A percentile compares a stretch with the other conserved stretches of the same genome.
Conservation (phyloP, 495 filamentous ascomycete genomes). For the Penicillium subrubescens region DNA sequence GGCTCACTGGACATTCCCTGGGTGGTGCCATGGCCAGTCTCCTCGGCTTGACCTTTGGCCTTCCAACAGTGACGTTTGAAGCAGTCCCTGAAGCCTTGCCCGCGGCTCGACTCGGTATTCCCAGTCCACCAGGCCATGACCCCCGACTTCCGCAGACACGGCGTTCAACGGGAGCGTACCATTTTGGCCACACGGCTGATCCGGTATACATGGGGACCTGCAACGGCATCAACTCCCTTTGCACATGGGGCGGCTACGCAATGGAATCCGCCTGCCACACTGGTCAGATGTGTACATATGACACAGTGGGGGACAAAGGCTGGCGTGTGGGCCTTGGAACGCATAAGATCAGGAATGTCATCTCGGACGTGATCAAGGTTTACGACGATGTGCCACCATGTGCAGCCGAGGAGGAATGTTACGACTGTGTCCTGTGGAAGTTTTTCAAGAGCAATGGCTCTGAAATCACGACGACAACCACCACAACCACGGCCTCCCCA, state of each 20-base stretch:
- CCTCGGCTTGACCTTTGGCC: slow-evolving; percentile 85
- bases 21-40: slow-evolving; percentile 85
- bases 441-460: slow-evolving; percentile 89
- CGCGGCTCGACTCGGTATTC: slow-evolving; percentile 81
- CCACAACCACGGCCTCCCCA: slow-evolving; percentile 52
- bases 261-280: slow-evolving; percentile 91
- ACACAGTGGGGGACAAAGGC: slow-evolving; percentile 84
- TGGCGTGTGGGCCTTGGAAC: slow-evolving; percentile 86
- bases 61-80: slow-evolving; percentile 87
- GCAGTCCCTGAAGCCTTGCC: slow-evolving; percentile 88
- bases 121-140: slow-evolving; percentile 76
- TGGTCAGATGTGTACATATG: slow-evolving; percentile 84
- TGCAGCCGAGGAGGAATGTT: slow-evolving; percentile 71
- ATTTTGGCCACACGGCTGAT: slow-evolving; percentile 95
- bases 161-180: slow-evolving; percentile 75
- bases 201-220: slow-evolving; percentile 93
- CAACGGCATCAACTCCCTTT: slow-evolving; percentile 82
- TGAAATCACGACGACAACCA: slow-evolving; percentile 67
- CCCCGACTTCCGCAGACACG: slow-evolving; percentile 69
- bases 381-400: slow-evolving; percentile 82
- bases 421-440: slow-evolving; percentile 92
- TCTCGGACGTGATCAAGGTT: slow-evolving; percentile 77
- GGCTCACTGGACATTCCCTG: slow-evolving; percentile 87
- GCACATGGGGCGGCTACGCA: slow-evolving; percentile 92
- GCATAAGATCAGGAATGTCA: slow-evolving; percentile 83